Evolutionary conservation across 192 early-diverging fungal species (phyloP).

Genomic region (Umbelopsis sp.): DNA sequence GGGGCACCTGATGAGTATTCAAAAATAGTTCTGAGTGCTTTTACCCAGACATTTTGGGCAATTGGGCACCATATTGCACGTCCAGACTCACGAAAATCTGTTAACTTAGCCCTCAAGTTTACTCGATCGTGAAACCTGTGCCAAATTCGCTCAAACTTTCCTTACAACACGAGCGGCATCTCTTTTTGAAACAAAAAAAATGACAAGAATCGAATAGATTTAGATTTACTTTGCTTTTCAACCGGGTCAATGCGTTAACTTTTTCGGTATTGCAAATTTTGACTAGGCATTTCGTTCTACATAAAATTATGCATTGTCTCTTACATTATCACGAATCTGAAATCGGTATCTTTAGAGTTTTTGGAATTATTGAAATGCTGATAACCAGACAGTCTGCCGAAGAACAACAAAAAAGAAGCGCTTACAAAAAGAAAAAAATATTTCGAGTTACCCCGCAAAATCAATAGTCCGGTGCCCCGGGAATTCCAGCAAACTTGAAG

Average conservation of each 20-base stretch:
- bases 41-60: background rate
- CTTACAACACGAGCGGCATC: background rate
- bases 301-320: too few species aligned
- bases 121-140: background rate
- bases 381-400: too few species aligned
- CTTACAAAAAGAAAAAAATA: too few species aligned
- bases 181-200: conserved; percentile 14
- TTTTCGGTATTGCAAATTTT: too few species aligned
- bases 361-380: too few species aligned
- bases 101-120: background rate
- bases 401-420: too few species aligned
- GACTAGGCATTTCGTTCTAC: too few species aligned
- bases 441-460: too few species aligned
- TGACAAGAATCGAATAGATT: background rate
- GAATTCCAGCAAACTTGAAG: background rate
- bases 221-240: too few species aligned
- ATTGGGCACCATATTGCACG: background rate
- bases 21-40: conserved; percentile 6
- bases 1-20: background rate
- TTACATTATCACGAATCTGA: too few species aligned
- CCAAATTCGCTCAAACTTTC: background rate
- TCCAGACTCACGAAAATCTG: background rate
- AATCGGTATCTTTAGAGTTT: too few species aligned
- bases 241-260: too few species aligned
- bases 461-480: background rate